Evolutionary conservation across 202 grass and related monocot species (phyloP).

Genomic region (Alloteropsis angusta): DNA sequence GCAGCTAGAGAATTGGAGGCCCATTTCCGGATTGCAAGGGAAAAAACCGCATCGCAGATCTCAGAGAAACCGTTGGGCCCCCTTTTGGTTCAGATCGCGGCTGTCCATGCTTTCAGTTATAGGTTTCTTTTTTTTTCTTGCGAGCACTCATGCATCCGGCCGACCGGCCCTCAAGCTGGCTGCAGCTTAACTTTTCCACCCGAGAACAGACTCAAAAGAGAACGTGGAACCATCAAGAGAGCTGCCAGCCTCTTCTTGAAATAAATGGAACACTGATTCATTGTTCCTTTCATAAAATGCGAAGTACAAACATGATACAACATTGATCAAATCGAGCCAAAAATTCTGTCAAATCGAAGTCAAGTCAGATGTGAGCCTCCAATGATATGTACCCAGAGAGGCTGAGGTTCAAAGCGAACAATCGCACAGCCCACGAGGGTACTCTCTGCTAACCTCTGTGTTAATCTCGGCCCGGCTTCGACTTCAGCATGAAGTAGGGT

Average conservation of each 20-base stretch:
- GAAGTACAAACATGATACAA: neutral
- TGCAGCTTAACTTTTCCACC: neutral
- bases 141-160: neutral
- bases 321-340: neutral
- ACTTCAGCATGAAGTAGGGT: neutral
- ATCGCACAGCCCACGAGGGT: neutral
- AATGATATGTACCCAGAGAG: neutral
- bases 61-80: neutral
- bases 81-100: neutral
- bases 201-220: neutral
- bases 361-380: neutral
- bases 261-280: neutral
- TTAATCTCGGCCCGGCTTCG: neutral
- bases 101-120: neutral
- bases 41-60: neutral
- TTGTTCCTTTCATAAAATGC: neutral
- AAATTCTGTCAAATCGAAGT: neutral
- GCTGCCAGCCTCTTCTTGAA: neutral
- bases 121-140: neutral
- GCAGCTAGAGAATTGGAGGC: neutral
- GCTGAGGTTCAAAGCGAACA: neutral
- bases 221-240: neutral
- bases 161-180: neutral
- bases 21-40: neutral
- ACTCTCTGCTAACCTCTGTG: neutral